These are phyloP conservation scores for Rhodotorula taiwanensis DNA, from an alignment of 768 basidiomycete species.

Conservation along the genomic window DNA sequence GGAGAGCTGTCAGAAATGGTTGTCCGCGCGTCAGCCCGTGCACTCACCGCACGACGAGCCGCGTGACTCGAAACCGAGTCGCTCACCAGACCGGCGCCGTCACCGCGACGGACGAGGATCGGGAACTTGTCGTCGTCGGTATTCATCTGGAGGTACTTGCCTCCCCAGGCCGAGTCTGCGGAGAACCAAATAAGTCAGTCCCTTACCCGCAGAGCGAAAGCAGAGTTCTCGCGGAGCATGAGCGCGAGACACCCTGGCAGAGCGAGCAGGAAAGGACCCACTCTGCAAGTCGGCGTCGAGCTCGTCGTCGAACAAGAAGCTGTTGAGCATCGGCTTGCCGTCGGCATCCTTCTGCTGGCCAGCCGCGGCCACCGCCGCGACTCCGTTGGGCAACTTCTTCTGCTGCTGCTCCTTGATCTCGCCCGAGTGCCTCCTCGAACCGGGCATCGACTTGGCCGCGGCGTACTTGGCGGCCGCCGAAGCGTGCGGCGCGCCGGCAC, in stretches of 20 bases:
- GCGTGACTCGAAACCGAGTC: constrained; percentile 41
- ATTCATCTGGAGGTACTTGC: constrained; percentile 59
- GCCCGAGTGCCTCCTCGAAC: constrained; percentile 33
- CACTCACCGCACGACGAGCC: neutral
- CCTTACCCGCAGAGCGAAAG: too few species aligned
- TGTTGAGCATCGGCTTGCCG: constrained; percentile 37
- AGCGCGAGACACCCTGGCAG: too few species aligned
- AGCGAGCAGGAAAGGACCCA: constrained; percentile 43
- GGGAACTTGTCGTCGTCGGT: constrained; percentile 76
- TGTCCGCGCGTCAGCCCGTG: neutral
- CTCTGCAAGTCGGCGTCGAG: constrained; percentile 87
- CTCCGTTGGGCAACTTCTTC: constrained; percentile 3
- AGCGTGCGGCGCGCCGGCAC: neutral
- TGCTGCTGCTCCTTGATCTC: constrained; percentile 24
- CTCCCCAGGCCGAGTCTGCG: constrained; percentile 76
- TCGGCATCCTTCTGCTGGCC: constrained; percentile 25
- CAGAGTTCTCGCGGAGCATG: too few species aligned
- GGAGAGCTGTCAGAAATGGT: constrained; percentile 52
- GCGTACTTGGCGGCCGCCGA: constrained; percentile 6
- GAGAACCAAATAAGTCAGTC: too few species aligned
- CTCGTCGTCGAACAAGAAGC: constrained; percentile 81
- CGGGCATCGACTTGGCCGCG: constrained; percentile 36
- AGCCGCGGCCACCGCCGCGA: neutral
- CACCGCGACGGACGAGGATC: constrained; percentile 42
- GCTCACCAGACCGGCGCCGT: constrained; percentile 3